Conservation (phyloP, 768 basidiomycete genomes). For the Filobasidium wieringae region DNA sequence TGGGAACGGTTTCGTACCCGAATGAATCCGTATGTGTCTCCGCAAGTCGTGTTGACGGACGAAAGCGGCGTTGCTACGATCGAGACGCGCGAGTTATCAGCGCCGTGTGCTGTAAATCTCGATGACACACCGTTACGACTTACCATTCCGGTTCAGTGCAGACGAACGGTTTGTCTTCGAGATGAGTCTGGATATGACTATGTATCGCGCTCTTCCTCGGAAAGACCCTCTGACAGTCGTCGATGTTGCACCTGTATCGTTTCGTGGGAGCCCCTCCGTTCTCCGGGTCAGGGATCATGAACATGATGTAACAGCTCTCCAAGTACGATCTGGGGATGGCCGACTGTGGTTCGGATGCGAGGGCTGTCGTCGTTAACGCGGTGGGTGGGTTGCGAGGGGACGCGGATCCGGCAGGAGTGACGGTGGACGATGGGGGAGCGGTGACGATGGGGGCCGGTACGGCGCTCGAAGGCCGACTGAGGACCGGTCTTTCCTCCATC, state of each 20-base stretch:
- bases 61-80: constrained; percentile 38
- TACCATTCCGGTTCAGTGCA: constrained; percentile 40
- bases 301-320: constrained; percentile 33
- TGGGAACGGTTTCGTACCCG: constrained; percentile 40
- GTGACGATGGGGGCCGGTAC: constrained; percentile 2
- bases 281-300: constrained; percentile 15
- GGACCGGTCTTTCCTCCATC: no score
- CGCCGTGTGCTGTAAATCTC: not conserved
- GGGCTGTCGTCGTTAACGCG: not conserved
- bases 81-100: not conserved
- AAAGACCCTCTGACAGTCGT: constrained; percentile 33
- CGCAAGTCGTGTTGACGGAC: constrained; percentile 43
- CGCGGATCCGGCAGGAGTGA: not conserved
- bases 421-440: not conserved
- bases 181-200: constrained; percentile 43
- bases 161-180: constrained; percentile 42
- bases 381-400: not conserved
- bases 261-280: constrained; percentile 23
- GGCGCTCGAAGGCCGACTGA: not conserved
- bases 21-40: constrained; percentile 42
- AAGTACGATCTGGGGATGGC: constrained; percentile 12
- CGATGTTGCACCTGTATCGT: constrained; percentile 34
- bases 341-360: not conserved
- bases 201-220: constrained; percentile 40
- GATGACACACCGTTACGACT: constrained; percentile 16